Evolutionary conservation across 2,329 filamentous ascomycete species (phyloP).

Genomic region (Monilinia fructicola): DNA sequence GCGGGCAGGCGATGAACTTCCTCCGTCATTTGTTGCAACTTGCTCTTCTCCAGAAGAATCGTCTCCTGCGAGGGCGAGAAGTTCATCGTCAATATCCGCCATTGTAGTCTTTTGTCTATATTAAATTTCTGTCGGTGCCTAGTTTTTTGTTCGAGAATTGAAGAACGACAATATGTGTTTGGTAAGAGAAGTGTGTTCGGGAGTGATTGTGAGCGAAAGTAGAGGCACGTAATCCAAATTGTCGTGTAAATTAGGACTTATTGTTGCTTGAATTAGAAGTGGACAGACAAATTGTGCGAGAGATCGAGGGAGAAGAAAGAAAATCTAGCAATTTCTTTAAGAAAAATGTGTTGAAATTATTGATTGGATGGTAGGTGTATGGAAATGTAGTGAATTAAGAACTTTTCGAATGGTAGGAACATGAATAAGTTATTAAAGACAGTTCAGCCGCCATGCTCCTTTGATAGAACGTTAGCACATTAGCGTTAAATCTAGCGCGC

Average conservation of each 20-base stretch:
- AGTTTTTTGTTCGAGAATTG: background rate
- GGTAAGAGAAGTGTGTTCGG: background rate
- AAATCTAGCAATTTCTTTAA: background rate
- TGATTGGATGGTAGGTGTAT: background rate
- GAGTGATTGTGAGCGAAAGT: background rate
- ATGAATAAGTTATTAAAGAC: background rate
- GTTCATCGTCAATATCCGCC: conserved; percentile 90
- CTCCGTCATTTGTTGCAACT: conserved; percentile 48
- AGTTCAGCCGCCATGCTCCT: conserved; percentile 16
- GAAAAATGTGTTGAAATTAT: background rate
- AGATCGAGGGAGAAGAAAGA: background rate
- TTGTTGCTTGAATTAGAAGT: conserved; percentile 8
- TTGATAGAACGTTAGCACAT: conserved; percentile 17
- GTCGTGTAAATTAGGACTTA: background rate
- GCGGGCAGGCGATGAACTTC: conserved; percentile 54
- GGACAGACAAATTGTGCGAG: background rate
- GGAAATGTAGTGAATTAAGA: conserved; percentile 2
- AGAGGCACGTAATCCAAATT: background rate
- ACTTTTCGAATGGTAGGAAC: background rate
- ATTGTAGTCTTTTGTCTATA: conserved; percentile 49
- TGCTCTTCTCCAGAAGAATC: conserved; percentile 60
- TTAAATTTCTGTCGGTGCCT: background rate
- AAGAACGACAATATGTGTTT: background rate
- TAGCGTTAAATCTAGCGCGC: conserved; percentile 9
- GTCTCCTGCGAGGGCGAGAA: conserved; percentile 87